Conservation (phyloP, 2,329 filamentous ascomycete species). For the Calonectria leucothoes region DNA sequence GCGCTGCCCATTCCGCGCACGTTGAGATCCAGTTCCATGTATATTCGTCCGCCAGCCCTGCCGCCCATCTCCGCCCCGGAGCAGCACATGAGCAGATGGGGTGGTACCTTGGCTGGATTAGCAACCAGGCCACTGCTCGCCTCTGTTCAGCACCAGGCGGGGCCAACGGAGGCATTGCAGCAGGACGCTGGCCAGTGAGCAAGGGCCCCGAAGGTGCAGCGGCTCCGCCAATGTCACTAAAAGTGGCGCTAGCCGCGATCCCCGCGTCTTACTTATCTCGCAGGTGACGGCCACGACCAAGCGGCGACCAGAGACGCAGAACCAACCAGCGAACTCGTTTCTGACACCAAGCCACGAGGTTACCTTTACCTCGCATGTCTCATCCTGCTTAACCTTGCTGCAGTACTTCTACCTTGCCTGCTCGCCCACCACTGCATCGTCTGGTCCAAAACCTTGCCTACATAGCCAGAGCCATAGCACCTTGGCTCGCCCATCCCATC, state of each 20-base stretch:
- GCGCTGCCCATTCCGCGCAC: constrained; percentile 1
- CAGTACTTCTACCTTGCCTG: constrained; percentile 26
- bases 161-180: constrained; percentile 21
- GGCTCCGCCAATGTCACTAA: constrained; percentile 42
- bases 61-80: constrained; percentile 8
- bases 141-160: constrained; percentile 16
- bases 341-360: constrained; percentile 20
- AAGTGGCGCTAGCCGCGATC: constrained; percentile 39
- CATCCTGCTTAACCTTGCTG: not conserved
- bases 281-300: constrained; percentile 22
- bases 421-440: constrained; percentile 14
- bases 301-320: constrained; percentile 10
- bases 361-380: constrained; percentile 10
- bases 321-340: constrained; percentile 17
- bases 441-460: constrained; percentile 3
- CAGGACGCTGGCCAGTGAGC: constrained; percentile 16
- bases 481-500: constrained; percentile 9
- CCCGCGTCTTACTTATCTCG: constrained; percentile 41
- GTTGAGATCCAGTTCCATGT: constrained; percentile 8
- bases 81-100: constrained; percentile 16
- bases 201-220: constrained; percentile 25
- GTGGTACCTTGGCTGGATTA: constrained; percentile 17
- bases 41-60: constrained; percentile 5
- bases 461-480: constrained; percentile 6
- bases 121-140: constrained; percentile 7